Evolutionary conservation across 2,329 filamentous ascomycete genomes (phyloP).

Genomic region (Pseudogymnoascus sp.): DNA sequence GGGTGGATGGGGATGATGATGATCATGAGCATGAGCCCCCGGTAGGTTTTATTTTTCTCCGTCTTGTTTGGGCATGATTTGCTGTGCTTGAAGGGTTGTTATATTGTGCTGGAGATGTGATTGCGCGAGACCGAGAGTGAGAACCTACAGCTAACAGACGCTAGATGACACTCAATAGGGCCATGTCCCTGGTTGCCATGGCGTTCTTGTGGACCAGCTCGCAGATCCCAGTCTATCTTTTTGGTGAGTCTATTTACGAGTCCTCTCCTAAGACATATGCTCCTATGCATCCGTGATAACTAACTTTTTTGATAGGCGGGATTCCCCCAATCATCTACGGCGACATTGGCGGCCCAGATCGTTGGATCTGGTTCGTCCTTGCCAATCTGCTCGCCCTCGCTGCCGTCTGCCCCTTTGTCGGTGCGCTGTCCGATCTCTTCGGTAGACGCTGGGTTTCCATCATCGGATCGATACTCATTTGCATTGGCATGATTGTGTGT

Average conservation of each 20-base stretch:
- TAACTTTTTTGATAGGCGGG: slow-evolving; percentile 26
- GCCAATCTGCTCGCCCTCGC: slow-evolving; percentile 48
- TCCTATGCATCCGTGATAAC: not conserved
- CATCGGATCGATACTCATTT: slow-evolving; percentile 43
- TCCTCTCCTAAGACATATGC: not conserved
- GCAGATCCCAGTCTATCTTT: slow-evolving; percentile 48
- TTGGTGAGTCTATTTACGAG: slow-evolving; percentile 28
- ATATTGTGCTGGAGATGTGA: not conserved
- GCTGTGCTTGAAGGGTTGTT: not conserved
- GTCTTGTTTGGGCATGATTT: not conserved
- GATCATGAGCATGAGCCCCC: slow-evolving; percentile 39
- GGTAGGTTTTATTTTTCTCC: slow-evolving; percentile 25
- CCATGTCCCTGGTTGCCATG: slow-evolving; percentile 48
- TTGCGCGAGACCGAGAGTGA: not conserved
- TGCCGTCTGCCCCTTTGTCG: slow-evolving; percentile 55
- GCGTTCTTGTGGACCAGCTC: slow-evolving; percentile 52
- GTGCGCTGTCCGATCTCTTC: slow-evolving; percentile 54
- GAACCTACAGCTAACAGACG: slow-evolving; percentile 16
- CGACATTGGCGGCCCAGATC: slow-evolving; percentile 44
- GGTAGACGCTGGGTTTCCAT: slow-evolving; percentile 52
- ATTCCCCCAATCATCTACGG: slow-evolving; percentile 45
- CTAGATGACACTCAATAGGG: slow-evolving; percentile 35
- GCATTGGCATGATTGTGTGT: slow-evolving; percentile 51
- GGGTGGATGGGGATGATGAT: slow-evolving; percentile 38
- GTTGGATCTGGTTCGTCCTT: slow-evolving; percentile 30